These are phyloP conservation scores for Hypoxylon rickii DNA, from an alignment of 495 filamentous ascomycete genomes.

Conservation along the genomic window DNA sequence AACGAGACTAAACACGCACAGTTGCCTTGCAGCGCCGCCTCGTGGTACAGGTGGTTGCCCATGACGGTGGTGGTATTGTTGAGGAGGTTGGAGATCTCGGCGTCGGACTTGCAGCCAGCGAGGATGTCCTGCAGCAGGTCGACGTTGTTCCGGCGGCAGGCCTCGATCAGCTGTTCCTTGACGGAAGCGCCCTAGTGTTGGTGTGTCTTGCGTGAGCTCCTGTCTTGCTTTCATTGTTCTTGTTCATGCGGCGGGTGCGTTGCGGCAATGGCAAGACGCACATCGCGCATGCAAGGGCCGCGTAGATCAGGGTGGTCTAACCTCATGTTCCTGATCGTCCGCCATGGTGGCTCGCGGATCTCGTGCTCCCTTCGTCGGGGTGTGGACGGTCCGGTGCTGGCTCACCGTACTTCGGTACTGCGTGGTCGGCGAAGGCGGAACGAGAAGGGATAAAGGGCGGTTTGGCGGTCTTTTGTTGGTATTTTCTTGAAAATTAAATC, in stretches of 20 bases:
- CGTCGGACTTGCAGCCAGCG: slow-evolving; percentile 49
- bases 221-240: too few relatives aligned
- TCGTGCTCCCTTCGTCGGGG: neutral
- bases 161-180: slow-evolving; percentile 85
- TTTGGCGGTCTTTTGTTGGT: neutral
- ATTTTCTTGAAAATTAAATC: too few relatives aligned
- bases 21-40: slow-evolving; percentile 83
- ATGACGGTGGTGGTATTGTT: slow-evolving; percentile 83
- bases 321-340: slow-evolving; percentile 51
- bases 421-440: neutral
- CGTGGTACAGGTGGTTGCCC: slow-evolving; percentile 85
- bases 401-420: neutral
- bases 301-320: slow-evolving; percentile 14
- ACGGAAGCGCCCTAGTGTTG: slow-evolving; percentile 80
- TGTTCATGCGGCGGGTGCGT: too few relatives aligned
- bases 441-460: too few relatives aligned
- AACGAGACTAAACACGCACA: slow-evolving; percentile 65
- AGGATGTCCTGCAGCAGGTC: slow-evolving; percentile 72
- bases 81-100: slow-evolving; percentile 68
- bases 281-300: too few relatives aligned
- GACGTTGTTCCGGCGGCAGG: slow-evolving; percentile 89
- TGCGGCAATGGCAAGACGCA: too few relatives aligned
- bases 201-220: neutral
- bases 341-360: slow-evolving; percentile 43
- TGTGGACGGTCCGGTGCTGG: neutral